Conservation (phyloP, 805 yeast species). For the Schizosaccharomyces cryophilus region DNA sequence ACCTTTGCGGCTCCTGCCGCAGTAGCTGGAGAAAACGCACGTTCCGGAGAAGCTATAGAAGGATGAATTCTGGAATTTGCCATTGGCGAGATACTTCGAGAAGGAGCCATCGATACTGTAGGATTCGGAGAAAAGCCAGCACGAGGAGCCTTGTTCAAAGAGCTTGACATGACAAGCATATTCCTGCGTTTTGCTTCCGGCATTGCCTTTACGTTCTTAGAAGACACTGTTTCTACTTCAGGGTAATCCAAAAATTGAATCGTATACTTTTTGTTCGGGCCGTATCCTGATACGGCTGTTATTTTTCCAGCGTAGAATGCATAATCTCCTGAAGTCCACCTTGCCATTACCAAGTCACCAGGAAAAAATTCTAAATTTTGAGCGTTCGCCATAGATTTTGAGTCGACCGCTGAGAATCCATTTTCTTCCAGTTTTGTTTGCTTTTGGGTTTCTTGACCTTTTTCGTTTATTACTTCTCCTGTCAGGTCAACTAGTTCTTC, state of each 20-base stretch:
- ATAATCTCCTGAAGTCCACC: constrained; percentile 12
- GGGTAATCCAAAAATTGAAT: constrained; percentile 10
- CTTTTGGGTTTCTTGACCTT: not conserved
- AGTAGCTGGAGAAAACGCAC: not conserved
- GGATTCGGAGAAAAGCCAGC: no score
- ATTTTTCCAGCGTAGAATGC: constrained; percentile 11
- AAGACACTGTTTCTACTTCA: constrained; percentile 10
- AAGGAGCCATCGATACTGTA: no score
- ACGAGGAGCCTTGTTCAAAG: not conserved
- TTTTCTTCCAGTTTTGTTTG: not conserved
- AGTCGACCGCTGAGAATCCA: no score
- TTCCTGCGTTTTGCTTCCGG: not conserved
- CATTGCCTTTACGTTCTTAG: not conserved
- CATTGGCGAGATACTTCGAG: no score
- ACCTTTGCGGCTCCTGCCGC: not conserved
- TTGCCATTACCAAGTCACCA: constrained; percentile 12
- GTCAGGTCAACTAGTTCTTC: constrained; percentile 12
- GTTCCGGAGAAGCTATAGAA: no score
- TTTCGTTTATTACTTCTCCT: constrained; percentile 2
- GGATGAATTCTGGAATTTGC: no score
- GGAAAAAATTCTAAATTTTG: constrained; percentile 3
- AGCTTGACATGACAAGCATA: not conserved
- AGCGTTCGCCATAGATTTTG: not conserved
- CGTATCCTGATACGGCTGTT: constrained; percentile 12
- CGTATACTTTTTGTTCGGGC: constrained; percentile 10